Percentiles rank a stretch among this genome's conserved stretches.
These are phyloP conservation scores for Stephania yunnanensis DNA, from an alignment of 164 flowering plant species.

Conservation along the genomic window DNA sequence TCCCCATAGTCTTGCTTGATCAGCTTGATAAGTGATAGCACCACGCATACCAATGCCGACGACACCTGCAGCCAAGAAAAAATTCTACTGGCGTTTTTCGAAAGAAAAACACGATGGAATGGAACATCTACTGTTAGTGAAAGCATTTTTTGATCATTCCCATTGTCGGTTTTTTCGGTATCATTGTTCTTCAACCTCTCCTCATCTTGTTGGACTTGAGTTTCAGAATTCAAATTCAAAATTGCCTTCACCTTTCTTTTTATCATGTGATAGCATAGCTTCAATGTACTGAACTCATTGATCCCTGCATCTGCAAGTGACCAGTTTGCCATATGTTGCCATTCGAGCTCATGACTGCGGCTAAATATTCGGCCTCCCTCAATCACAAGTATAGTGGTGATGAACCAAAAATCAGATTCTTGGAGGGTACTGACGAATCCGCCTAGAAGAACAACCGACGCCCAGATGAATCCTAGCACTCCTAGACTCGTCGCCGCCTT, in stretches of 20 bases:
- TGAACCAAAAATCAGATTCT: slow-evolving; percentile 80
- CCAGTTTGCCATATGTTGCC: slow-evolving; percentile 95
- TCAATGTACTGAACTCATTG: slow-evolving; percentile 30
- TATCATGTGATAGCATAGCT: too few species aligned
- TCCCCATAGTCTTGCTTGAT: slow-evolving; percentile 60
- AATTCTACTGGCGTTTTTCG: slow-evolving; percentile 63
- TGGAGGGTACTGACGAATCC: slow-evolving; percentile 82
- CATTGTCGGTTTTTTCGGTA: slow-evolving; percentile 2
- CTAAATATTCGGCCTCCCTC: slow-evolving; percentile 89
- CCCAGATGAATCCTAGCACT: slow-evolving; percentile 91
- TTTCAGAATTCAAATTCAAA: too few species aligned
- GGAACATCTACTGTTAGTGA: slow-evolving; percentile 82
- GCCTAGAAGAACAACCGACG: slow-evolving; percentile 91
- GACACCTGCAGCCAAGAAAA: slow-evolving; percentile 84
- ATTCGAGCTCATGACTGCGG: slow-evolving; percentile 89
- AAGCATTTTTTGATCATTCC: slow-evolving; percentile 29
- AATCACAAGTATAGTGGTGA: slow-evolving; percentile 60
- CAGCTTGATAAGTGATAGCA: slow-evolving; percentile 63
- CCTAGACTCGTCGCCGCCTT: slow-evolving; percentile 83
- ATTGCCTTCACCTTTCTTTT: too few species aligned
- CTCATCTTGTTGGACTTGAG: too few species aligned
- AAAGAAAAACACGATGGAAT: slow-evolving; percentile 69
- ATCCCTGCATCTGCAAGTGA: slow-evolving; percentile 63
- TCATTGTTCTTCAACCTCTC: slow-evolving; percentile 4
- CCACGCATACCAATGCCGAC: slow-evolving; percentile 80